These are phyloP conservation scores for Botryotinia convoluta DNA, from an alignment of 2,329 filamentous ascomycete genomes.

Conservation along the genomic window DNA sequence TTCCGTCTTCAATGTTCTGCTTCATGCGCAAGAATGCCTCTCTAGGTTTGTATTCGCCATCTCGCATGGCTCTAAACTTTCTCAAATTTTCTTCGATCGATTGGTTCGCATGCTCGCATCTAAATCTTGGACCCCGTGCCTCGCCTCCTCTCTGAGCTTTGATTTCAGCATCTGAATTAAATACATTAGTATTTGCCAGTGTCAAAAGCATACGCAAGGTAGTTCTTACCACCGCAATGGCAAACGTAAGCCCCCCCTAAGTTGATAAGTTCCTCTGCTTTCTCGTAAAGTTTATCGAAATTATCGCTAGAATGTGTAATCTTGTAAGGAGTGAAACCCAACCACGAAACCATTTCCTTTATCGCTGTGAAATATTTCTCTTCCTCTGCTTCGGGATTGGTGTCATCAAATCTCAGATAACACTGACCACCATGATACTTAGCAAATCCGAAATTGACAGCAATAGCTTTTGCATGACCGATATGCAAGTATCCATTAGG, in stretches of 20 bases:
- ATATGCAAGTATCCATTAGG: conserved; percentile 94
- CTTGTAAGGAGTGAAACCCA: conserved; percentile 70
- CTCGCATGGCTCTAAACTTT: conserved; percentile 87
- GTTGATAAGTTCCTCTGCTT: conserved; percentile 80
- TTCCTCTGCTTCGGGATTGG: conserved; percentile 91
- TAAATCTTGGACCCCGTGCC: conserved; percentile 67
- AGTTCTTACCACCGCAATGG: conserved; percentile 63
- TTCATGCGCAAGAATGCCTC: conserved; percentile 92
- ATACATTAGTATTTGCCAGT: conserved; percentile 31
- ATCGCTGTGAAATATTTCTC: conserved; percentile 89
- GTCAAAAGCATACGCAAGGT: background rate
- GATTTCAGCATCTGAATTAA: conserved; percentile 63
- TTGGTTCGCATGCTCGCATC: conserved; percentile 76
- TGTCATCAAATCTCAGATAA: conserved; percentile 85
- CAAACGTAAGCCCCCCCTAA: conserved; percentile 78
- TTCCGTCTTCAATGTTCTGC: conserved; percentile 77
- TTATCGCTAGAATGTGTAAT: conserved; percentile 90
- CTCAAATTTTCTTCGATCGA: conserved; percentile 71
- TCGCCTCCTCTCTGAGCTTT: conserved; percentile 84
- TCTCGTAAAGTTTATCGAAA: conserved; percentile 79
- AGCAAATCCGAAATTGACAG: conserved; percentile 95
- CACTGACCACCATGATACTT: conserved; percentile 72
- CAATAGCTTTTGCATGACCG: conserved; percentile 92
- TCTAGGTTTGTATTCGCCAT: conserved; percentile 83
- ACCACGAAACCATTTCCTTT: conserved; percentile 81